Conservation (phyloP, 2,329 filamentous ascomycete genomes). For the Corinectria fuckeliana region DNA sequence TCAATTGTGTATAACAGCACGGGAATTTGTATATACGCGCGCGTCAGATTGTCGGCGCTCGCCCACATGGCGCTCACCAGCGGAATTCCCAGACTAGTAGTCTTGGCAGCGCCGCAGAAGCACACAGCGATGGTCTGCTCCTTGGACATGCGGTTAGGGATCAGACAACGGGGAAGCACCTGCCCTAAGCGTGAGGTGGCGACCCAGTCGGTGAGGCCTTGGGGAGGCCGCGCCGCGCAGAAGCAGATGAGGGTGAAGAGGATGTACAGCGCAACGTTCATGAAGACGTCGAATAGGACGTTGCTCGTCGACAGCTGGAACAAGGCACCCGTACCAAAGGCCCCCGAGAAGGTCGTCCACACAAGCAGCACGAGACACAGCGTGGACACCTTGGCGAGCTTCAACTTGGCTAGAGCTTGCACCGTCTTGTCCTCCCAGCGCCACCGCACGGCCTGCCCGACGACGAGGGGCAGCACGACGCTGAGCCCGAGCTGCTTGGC, state of each 20-base stretch:
- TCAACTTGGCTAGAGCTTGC: constrained; percentile 60
- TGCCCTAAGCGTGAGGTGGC: constrained; percentile 42
- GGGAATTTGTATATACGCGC: constrained; percentile 67
- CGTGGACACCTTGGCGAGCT: constrained; percentile 56
- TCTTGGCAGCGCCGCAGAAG: constrained; percentile 77
- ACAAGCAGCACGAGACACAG: constrained; percentile 56
- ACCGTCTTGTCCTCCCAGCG: constrained; percentile 58
- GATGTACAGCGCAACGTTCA: constrained; percentile 68
- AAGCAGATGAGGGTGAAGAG: constrained; percentile 70
- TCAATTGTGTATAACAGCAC: constrained; percentile 68
- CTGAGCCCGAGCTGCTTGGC: constrained; percentile 73
- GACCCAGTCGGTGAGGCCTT: constrained; percentile 25
- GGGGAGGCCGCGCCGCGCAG: constrained; percentile 53
- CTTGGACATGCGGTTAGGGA: constrained; percentile 59
- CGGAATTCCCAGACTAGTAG: constrained; percentile 73
- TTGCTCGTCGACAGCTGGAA: constrained; percentile 63
- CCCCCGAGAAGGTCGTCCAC: constrained; percentile 71
- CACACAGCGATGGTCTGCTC: constrained; percentile 73
- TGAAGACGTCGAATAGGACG: constrained; percentile 70
- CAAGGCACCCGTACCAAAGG: constrained; percentile 69
- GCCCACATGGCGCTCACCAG: constrained; percentile 72
- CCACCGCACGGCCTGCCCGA: constrained; percentile 66
- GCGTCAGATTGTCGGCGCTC: constrained; percentile 58
- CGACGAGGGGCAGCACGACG: constrained; percentile 67
- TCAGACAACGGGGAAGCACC: constrained; percentile 47